phyloP scores from a whole-genome alignment of 2,329 filamentous ascomycete species.

The Sordariomycetes sp. region DNA sequence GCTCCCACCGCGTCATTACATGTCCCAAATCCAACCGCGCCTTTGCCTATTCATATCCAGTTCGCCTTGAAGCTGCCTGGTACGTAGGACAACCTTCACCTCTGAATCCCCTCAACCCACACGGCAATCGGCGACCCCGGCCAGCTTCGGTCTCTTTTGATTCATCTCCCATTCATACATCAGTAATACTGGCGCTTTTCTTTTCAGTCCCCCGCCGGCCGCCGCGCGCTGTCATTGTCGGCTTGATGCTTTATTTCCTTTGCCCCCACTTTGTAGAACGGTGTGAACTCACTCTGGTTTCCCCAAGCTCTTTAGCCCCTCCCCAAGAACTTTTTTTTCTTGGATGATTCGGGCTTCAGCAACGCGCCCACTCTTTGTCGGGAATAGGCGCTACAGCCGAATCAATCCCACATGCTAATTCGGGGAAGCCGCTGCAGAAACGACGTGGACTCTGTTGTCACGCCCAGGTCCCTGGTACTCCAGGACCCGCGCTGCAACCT shows the following conservation, averaged over 20 bases:
- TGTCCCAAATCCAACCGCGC: neutral
- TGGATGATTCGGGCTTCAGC: neutral
- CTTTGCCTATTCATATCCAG: neutral
- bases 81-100: neutral
- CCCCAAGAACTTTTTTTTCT: neutral
- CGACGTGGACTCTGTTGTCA: slow-evolving; percentile 42
- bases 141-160: neutral
- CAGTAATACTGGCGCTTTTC: neutral
- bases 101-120: neutral
- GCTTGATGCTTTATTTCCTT: neutral
- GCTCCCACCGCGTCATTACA: slow-evolving; percentile 3
- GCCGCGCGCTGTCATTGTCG: neutral
- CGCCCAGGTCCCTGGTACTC: slow-evolving; percentile 35
- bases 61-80: neutral
- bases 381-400: neutral
- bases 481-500: slow-evolving; percentile 25
- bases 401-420: slow-evolving; percentile 45
- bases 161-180: neutral
- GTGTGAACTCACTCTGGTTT: neutral
- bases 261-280: neutral
- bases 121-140: neutral
- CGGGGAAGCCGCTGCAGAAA: slow-evolving; percentile 39
- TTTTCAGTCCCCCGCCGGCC: neutral
- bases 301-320: neutral
- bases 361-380: neutral